These are phyloP conservation scores for Lactarius quietus DNA, from an alignment of 768 basidiomycete species.

Conservation along the genomic window DNA sequence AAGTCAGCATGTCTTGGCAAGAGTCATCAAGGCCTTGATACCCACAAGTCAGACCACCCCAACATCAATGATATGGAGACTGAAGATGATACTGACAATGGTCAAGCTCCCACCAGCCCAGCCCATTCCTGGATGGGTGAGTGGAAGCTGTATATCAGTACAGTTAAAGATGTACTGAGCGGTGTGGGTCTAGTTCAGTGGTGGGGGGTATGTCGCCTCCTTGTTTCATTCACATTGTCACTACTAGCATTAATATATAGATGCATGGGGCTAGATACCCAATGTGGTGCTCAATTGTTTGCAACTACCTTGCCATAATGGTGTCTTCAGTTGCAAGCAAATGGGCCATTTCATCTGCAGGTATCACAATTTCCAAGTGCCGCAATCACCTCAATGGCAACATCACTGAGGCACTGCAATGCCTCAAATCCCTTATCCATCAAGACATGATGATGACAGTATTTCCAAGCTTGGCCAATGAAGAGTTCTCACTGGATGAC, in stretches of 20 bases:
- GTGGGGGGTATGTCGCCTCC: background rate
- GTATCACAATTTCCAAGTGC: background rate
- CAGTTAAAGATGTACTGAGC: no score
- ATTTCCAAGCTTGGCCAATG: no score
- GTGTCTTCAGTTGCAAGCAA: background rate
- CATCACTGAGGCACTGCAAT: no score
- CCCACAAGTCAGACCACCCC: background rate
- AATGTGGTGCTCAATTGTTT: background rate
- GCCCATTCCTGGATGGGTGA: no score
- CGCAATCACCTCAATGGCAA: no score
- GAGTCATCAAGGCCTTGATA: fast-evolving
- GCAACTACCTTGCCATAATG: background rate
- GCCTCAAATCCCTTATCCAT: no score
- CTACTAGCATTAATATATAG: background rate
- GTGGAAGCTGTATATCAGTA: no score
- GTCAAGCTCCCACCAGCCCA: no score
- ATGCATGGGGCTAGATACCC: background rate
- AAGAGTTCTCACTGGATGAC: no score
- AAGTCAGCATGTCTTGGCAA: background rate
- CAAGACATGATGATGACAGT: no score
- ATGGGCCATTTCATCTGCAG: background rate
- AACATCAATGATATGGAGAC: background rate
- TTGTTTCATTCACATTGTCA: no score
- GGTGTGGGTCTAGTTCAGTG: background rate
- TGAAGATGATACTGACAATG: background rate